A percentile compares a stretch with the other conserved stretches of the same genome.
These are phyloP conservation scores for Blastocystis sp. DNA, from an alignment of 352 stramenopile species.

Conservation along the genomic window DNA sequence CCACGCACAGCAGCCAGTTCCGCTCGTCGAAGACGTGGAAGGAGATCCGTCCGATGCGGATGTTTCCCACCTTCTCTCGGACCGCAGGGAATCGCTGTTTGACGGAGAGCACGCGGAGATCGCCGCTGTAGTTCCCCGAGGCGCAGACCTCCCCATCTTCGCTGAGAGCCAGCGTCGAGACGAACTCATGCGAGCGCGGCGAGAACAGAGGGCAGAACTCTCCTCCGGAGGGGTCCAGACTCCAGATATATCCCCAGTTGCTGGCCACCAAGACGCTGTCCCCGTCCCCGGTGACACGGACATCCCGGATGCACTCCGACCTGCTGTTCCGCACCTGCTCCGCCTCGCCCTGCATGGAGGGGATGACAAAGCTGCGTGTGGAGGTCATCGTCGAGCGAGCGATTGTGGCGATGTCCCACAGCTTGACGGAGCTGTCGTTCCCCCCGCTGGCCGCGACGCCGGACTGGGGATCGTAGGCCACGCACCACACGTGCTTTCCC, in stretches of 20 bases:
- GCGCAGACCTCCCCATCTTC: neutral
- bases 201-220: neutral
- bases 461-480: neutral
- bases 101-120: neutral
- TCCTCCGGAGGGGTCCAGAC: neutral
- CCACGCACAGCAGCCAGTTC: neutral
- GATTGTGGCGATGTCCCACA: conserved; percentile 32
- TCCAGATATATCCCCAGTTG: conserved; percentile 60
- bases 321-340: neutral
- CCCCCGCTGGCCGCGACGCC: conserved; percentile 2
- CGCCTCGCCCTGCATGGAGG: neutral
- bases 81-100: neutral
- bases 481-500: conserved; percentile 57
- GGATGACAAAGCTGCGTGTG: neutral
- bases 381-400: neutral
- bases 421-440: conserved; percentile 46
- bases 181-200: neutral
- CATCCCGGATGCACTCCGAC: conserved; percentile 34
- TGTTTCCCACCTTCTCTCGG: neutral
- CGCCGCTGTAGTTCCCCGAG: neutral
- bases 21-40: neutral
- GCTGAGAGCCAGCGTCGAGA: neutral
- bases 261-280: neutral
- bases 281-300: neutral
- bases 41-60: neutral